These are phyloP conservation scores for Phytophthora pisi DNA, from an alignment of 352 stramenopile species.

Conservation along the genomic window DNA sequence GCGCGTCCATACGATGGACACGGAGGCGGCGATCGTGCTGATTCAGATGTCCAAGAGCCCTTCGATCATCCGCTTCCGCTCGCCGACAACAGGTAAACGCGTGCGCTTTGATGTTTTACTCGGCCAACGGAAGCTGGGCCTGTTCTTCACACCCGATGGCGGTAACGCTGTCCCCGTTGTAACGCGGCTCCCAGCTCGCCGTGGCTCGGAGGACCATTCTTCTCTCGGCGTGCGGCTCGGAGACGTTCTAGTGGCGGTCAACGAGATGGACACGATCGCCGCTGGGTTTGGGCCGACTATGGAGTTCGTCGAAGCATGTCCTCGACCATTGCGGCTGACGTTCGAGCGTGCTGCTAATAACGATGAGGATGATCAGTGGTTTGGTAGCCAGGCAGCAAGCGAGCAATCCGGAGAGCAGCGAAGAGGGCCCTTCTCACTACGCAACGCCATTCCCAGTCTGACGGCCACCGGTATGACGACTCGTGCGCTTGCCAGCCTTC, in stretches of 20 bases:
- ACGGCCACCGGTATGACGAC: constrained; percentile 2
- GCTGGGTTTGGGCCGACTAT: constrained; percentile 46
- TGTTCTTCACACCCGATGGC: constrained; percentile 54
- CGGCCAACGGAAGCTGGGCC: constrained; percentile 42
- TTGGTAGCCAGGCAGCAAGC: constrained; percentile 23
- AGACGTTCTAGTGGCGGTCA: constrained; percentile 63
- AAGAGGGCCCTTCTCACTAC: constrained; percentile 12
- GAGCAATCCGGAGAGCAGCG: constrained; percentile 25
- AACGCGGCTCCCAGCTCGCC: constrained; percentile 28
- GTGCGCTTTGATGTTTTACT: constrained; percentile 53
- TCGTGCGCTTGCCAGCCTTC: constrained; percentile 20
- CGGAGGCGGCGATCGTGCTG: constrained; percentile 40
- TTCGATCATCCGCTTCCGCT: constrained; percentile 58
- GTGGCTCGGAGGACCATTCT: constrained; percentile 4
- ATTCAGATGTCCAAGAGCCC: constrained; percentile 35
- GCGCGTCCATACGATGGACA: constrained; percentile 38
- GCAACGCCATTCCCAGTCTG: constrained; percentile 19
- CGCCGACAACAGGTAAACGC: constrained; percentile 13
- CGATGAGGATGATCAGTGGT: constrained; percentile 8
- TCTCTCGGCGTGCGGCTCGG: constrained; percentile 35
- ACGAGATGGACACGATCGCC: constrained; percentile 53
- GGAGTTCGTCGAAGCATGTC: constrained; percentile 41
- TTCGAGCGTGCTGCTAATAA: constrained; percentile 54
- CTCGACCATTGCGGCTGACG: constrained; percentile 50
- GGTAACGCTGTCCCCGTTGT: constrained; percentile 56